These are phyloP conservation scores for Fusarium citri DNA, from an alignment of 2,329 filamentous ascomycete genomes.

Conservation along the genomic window DNA sequence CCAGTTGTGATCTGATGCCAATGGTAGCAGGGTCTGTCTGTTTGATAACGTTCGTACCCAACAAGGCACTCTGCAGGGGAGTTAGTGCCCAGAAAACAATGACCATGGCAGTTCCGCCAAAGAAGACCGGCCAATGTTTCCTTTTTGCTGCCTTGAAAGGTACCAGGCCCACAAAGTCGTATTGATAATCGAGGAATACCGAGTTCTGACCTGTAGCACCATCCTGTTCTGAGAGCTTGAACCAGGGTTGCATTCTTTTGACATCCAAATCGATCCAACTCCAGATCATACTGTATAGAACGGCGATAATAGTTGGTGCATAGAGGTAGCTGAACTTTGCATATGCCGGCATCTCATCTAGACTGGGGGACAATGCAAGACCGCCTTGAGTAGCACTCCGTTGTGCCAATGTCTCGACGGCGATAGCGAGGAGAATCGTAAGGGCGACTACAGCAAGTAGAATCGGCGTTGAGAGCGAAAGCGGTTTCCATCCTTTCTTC, in stretches of 20 bases:
- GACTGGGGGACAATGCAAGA: constrained; percentile 43
- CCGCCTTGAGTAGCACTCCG: constrained; percentile 57
- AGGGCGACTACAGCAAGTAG: constrained; percentile 52
- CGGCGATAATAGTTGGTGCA: constrained; percentile 64
- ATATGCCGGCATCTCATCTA: constrained; percentile 50
- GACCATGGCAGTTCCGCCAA: no score
- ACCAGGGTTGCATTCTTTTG: constrained; percentile 70
- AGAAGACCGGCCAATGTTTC: no score
- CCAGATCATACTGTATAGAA: constrained; percentile 68
- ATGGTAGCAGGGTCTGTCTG: no score
- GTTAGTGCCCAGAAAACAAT: no score
- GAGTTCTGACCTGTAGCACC: constrained; percentile 61
- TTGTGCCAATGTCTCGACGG: constrained; percentile 59
- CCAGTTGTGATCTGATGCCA: no score
- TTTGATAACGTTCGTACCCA: no score
- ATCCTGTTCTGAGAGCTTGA: constrained; percentile 61
- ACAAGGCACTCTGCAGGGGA: no score
- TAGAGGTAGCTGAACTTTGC: constrained; percentile 60
- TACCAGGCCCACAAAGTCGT: constrained; percentile 50
- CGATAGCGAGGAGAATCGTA: constrained; percentile 54
- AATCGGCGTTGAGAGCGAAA: constrained; percentile 48
- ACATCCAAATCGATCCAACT: constrained; percentile 70
- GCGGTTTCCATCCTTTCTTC: constrained; percentile 38
- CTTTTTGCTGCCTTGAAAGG: constrained; percentile 49
- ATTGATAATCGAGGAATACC: constrained; percentile 65